phyloP scores from a whole-genome alignment of 345 rosid species.

The Dimocarpus longan region DNA sequence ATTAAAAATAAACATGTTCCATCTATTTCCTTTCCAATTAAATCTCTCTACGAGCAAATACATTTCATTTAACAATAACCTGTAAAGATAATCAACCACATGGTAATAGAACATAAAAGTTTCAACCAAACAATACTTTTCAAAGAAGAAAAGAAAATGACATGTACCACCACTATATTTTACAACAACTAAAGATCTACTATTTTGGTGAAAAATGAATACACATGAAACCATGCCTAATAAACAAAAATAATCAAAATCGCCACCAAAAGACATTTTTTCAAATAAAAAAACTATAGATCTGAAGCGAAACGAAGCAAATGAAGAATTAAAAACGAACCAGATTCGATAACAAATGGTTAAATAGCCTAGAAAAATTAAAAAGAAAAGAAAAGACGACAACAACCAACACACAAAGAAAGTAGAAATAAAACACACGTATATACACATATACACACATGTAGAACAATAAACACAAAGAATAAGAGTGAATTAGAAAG shows the following conservation, averaged over 20 bases:
- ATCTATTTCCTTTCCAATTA: background rate
- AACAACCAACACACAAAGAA: too few relatives aligned
- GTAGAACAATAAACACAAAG: too few relatives aligned
- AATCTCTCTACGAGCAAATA: background rate
- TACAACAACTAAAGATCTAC: background rate
- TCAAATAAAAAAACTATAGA: background rate
- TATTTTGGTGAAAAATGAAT: background rate
- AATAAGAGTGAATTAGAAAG: too few relatives aligned
- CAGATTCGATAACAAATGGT: constrained; percentile 1
- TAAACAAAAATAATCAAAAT: background rate
- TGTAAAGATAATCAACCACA: too few relatives aligned
- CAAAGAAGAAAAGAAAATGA: too few relatives aligned
- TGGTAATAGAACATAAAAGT: too few relatives aligned
- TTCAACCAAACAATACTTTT: too few relatives aligned
- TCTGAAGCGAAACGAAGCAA: constrained; percentile 13
- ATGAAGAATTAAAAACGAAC: background rate
- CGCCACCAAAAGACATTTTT: background rate
- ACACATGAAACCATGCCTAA: background rate
- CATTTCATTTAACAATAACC: background rate
- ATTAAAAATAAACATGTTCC: background rate
- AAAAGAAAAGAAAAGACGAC: background rate
- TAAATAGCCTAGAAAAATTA: background rate
- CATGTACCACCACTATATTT: background rate
- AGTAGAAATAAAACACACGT: too few relatives aligned
- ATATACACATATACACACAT: too few relatives aligned